A percentile compares a stretch with the other conserved stretches of the same genome.
Evolutionary conservation across 1,284 basidiomycete species (phyloP).

Genomic region (Cryptococcus depauperatus): DNA sequence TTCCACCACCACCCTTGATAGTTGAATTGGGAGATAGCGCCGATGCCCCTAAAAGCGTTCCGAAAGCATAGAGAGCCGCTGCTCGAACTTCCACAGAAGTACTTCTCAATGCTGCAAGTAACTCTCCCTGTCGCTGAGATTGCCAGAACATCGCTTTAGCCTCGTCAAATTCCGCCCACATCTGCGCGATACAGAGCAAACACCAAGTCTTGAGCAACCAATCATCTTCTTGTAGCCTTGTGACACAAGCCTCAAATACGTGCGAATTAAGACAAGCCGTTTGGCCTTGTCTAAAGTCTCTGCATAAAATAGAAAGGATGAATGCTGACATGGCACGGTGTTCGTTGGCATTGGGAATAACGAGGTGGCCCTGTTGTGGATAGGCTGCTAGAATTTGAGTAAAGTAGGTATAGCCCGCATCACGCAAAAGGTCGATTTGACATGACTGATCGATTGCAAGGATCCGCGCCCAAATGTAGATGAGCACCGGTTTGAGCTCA

Average conservation of each 20-base stretch:
- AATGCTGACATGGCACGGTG: constrained; percentile 99
- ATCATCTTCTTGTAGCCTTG: constrained; percentile 73
- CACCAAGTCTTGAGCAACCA: constrained; percentile 92
- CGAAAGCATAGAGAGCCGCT: constrained; percentile 83
- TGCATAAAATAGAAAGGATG: constrained; percentile 84
- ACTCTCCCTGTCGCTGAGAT: constrained; percentile 67
- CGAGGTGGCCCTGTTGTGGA: constrained; percentile 36
- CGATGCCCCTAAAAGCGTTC: constrained; percentile 86
- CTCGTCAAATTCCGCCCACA: constrained; percentile 89
- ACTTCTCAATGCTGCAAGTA: constrained; percentile 75
- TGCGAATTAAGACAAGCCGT: constrained; percentile 73
- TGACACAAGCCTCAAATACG: constrained; percentile 84
- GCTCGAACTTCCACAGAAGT: constrained; percentile 88
- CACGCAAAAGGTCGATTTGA: constrained; percentile 81
- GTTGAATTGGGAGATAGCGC: constrained; percentile 54
- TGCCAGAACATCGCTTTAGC: constrained; percentile 80
- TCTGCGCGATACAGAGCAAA: constrained; percentile 83
- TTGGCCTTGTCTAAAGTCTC: constrained; percentile 81
- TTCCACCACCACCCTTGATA: constrained; percentile 71
- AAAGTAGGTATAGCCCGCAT: constrained; percentile 82
- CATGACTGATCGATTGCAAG: constrained; percentile 90
- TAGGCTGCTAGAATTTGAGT: constrained; percentile 60
- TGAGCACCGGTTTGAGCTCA: constrained; percentile 93
- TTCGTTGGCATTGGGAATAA: constrained; percentile 86
- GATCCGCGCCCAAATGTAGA: constrained; percentile 98